phyloP scores from a whole-genome alignment of 345 rosid genomes.

The Laguncularia racemosa region DNA sequence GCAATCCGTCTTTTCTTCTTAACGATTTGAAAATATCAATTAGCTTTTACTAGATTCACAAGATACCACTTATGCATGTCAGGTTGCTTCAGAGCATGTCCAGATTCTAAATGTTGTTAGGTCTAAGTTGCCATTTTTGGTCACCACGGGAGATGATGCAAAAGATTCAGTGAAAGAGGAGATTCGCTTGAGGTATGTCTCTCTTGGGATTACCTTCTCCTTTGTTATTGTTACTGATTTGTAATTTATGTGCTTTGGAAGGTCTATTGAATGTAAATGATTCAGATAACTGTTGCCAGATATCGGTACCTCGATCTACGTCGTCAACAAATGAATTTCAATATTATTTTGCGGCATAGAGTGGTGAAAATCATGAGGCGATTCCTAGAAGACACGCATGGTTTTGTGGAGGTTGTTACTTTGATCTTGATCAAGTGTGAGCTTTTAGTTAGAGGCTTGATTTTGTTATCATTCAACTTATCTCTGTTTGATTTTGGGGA shows the following conservation, averaged over 20 bases:
- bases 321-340: slow-evolving; percentile 76
- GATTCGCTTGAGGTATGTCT: slow-evolving; percentile 69
- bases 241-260: not conserved
- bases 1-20: not conserved
- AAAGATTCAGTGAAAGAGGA: slow-evolving; percentile 78
- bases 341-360: slow-evolving; percentile 73
- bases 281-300: slow-evolving; percentile 23
- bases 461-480: not conserved
- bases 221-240: not conserved
- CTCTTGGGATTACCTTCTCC: not conserved
- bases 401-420: slow-evolving; percentile 67
- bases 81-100: slow-evolving; percentile 86
- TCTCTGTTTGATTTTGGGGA: not conserved
- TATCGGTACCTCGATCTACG: slow-evolving; percentile 93
- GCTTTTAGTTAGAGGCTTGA: not conserved
- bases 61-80: not conserved
- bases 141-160: slow-evolving; percentile 73
- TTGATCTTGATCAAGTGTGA: not conserved
- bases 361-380: slow-evolving; percentile 85
- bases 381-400: slow-evolving; percentile 78
- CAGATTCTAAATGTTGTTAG: slow-evolving; percentile 74
- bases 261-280: not conserved
- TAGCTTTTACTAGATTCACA: not conserved
- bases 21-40: too few relatives aligned
- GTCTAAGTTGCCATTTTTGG: slow-evolving; percentile 76